Evolutionary conservation across 228 moss, liverwort and hornwort genomes (phyloP).

Genomic region (Sphagnum magellanicum): DNA sequence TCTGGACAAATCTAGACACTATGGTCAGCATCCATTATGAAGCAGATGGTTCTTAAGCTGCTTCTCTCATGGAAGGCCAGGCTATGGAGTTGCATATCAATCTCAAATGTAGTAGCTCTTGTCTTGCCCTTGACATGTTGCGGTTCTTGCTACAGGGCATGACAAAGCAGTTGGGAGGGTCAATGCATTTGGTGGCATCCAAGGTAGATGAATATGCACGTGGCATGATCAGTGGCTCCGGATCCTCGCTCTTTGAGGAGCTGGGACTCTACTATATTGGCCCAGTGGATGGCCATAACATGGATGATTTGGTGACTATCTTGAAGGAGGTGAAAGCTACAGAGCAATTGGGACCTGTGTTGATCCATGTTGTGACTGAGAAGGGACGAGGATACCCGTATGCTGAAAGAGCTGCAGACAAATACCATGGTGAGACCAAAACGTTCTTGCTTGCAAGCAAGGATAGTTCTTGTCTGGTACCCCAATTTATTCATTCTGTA

Average conservation of each 20-base stretch:
- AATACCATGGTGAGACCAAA: conserved; percentile 36
- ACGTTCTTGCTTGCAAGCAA: neutral
- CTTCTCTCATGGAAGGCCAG: too few relatives aligned
- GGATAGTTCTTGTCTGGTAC: neutral
- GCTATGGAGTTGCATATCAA: too few relatives aligned
- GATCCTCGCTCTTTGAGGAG: conserved; percentile 64
- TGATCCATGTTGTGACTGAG: conserved; percentile 66
- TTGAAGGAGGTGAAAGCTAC: conserved; percentile 51
- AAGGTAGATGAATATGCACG: conserved; percentile 71
- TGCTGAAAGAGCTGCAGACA: conserved; percentile 56
- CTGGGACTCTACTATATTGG: conserved; percentile 69
- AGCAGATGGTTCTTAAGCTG: too few relatives aligned
- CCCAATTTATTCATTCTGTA: neutral
- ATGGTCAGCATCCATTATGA: too few relatives aligned
- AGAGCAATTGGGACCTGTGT: conserved; percentile 51
- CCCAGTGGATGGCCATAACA: conserved; percentile 64
- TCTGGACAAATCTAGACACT: too few relatives aligned
- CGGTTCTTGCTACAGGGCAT: conserved; percentile 23
- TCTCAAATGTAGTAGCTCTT: too few relatives aligned
- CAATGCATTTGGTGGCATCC: conserved; percentile 40
- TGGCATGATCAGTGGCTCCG: conserved; percentile 66
- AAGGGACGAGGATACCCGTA: conserved; percentile 64
- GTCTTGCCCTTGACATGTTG: too few relatives aligned
- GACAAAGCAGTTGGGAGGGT: conserved; percentile 70
- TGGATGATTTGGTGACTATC: conserved; percentile 69